Evolutionary conservation across 257 asterid genomes (phyloP).

Genomic region (Nicotiana paniculata): DNA sequence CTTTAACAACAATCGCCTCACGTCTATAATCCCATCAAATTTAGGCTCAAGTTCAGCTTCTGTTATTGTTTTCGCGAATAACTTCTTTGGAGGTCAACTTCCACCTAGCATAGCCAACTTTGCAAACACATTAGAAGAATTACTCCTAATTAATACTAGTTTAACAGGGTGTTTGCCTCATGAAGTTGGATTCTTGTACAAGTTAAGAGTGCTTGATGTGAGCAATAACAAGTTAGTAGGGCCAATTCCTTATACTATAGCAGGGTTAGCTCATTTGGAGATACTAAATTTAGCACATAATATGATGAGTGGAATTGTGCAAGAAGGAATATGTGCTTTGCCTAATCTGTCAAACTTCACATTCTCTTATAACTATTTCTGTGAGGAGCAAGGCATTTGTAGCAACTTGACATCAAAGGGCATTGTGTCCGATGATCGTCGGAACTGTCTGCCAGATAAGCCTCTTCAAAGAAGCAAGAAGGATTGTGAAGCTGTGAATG

Average conservation of each 20-base stretch:
- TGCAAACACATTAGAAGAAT: conserved; percentile 51
- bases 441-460: conserved; percentile 50
- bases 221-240: conserved; percentile 47
- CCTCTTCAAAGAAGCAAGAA: conserved; percentile 57
- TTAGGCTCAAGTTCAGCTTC: conserved; percentile 46
- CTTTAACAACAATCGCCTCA: conserved; percentile 47
- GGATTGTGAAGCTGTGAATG: conserved; percentile 42
- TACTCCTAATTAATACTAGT: conserved; percentile 47
- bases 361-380: conserved; percentile 40
- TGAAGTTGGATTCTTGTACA: conserved; percentile 52
- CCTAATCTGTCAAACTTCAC: conserved; percentile 47
- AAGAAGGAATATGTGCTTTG: conserved; percentile 47
- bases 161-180: conserved; percentile 53
- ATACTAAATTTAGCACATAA: conserved; percentile 50
- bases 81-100: conserved; percentile 50
- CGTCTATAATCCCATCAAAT: conserved; percentile 40
- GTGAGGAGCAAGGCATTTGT: conserved; percentile 50
- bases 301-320: conserved; percentile 45
- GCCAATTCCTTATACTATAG: conserved; percentile 46
- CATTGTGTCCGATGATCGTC: conserved; percentile 37
- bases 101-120: conserved; percentile 51
- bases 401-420: conserved; percentile 45
- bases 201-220: conserved; percentile 45
- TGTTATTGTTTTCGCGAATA: conserved; percentile 65
- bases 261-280: conserved; percentile 49